Percentiles rank a stretch among this genome's conserved stretches.
phyloP scores from a whole-genome alignment of 768 basidiomycete genomes.

The Ramaria rubella region DNA sequence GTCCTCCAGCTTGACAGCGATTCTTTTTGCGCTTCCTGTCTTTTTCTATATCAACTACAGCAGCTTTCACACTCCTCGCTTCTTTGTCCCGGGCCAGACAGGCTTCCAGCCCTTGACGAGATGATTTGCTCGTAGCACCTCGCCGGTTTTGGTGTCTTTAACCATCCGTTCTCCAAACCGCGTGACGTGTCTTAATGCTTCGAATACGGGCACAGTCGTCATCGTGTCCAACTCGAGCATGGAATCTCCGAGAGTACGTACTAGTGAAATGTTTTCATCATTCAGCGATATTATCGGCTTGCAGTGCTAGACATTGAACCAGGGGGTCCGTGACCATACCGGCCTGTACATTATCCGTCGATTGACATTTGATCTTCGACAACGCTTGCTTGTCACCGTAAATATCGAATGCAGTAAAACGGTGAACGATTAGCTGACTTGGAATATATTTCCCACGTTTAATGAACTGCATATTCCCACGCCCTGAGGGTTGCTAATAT shows the following conservation, averaged over 20 bases:
- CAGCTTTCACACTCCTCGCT: conserved; percentile 64
- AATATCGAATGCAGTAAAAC: no score
- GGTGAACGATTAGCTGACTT: no score
- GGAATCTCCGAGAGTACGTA: conserved; percentile 92
- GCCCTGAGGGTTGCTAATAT: no score
- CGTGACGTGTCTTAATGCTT: conserved; percentile 95
- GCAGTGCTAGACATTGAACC: conserved; percentile 91
- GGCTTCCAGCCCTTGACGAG: conserved; percentile 88
- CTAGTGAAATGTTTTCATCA: conserved; percentile 99
- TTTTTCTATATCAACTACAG: conserved; percentile 39
- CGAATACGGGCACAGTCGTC: conserved; percentile 91
- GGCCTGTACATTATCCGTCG: no score
- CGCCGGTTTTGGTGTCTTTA: conserved; percentile 87
- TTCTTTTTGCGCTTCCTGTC: conserved; percentile 63
- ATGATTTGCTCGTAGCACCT: conserved; percentile 95
- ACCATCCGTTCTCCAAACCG: conserved; percentile 99
- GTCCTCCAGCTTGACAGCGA: conserved; percentile 68
- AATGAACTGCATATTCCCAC: no score
- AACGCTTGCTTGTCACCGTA: no score
- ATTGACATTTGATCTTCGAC: no score
- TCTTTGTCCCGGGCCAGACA: conserved; percentile 86
- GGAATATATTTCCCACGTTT: no score
- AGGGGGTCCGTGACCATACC: conserved; percentile 97
- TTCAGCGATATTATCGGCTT: conserved; percentile 92
- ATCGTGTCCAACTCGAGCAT: conserved; percentile 99